Base-by-base conservation (phyloP, 805 yeast genomes). In the Jamesozyma hellenica region DNA sequence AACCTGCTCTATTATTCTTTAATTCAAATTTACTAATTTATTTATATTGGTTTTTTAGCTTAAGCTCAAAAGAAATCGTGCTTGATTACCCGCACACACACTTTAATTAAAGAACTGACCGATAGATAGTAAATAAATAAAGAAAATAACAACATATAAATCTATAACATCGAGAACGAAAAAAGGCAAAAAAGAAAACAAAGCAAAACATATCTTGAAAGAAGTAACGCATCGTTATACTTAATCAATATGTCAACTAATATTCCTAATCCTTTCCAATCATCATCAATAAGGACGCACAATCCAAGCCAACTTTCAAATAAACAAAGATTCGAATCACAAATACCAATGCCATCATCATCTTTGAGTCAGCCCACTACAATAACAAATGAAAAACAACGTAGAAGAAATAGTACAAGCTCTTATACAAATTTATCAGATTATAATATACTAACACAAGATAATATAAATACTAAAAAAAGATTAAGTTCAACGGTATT, bases 371-470 rank as follows among this genome's bases (percentile, higher is more conserved):
- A n/a, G n/a, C n/a, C n/a, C n/a, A 15, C 4, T 19, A 25, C 3
- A 8, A 9, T 25, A 7, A 16, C 6, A 12, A 34, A 40, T 8
- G 32, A 28, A 25, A 43, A n/a, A 34, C 43, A 36, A 12, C 31
- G 34, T 32, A 40, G 58, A 34, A 48, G 58, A 35, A 52, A 49
- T 32, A 55, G 55, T 32, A 38, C 48, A 2, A 45, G 45, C 17
- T 42, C 50, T 9, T 46, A 45, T 11, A 36, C 36, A 19, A 55
- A 53, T 6, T 43, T 53, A 12, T 49, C 57, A 1, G 49, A 47
- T 37, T 12, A 32, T 14, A 28, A 28, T 15, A 7, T 12, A 7
- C 5, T 5, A 11, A 28, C 12, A 9, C 11, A 7, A 28, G 15
- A 30, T 16, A n/a, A 28, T 13, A 21, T 27, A 9, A 31, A 41